Evolutionary conservation across 1,284 basidiomycete species (phyloP), one percentile per base, ranked within the genome.

Genomic region (Puccinia polysora): DNA sequence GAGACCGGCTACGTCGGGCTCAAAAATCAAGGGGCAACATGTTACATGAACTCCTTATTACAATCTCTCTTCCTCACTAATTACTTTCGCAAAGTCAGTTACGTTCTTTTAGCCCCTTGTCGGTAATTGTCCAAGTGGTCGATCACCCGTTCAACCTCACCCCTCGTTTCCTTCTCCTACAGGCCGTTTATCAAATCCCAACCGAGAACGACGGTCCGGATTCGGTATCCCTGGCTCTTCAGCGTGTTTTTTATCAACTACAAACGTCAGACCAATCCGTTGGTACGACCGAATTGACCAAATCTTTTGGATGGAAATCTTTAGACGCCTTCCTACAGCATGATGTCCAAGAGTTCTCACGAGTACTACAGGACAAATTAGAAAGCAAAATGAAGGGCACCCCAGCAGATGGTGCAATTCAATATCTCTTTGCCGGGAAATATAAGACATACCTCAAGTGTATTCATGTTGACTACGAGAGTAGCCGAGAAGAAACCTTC

Each of bases 401-500:
- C 12, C 86, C 87, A 76, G 93, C 95, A 0, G 96, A 99, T 78
- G 94, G 93, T 73, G 91, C 95, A n/a, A 93, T 98, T 74, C 87
- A 88, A 64, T 89, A 89, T 77, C 86, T 99, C 65, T 98, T 98
- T 80, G 90, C 94, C 43, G 96, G 96, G 34, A 94, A 93, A 81
- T 97, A 97, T 93, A 98, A 97, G 84, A 96, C 91, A 76, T 99
- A 93, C 81, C 92, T 99, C 85, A 95, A 94, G 81, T 99, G 96
- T 82, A 90, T 98, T 77, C 89, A 98, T 76, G 95, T 98, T 73
- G 91, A 97, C 79, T 98, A 89, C 78, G 96, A 97, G 80, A 97
- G 93, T 23, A 90, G 92, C 0, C 86, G 94, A 76, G 87, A 86
- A 40, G 96, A 99, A 82, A 94, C 96, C 77, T 99, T 98, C 83